Evolutionary conservation across 805 yeast species (phyloP), one percentile per base, ranked within the genome.

Genomic region (Wickerhamomyces xylosicus): DNA sequence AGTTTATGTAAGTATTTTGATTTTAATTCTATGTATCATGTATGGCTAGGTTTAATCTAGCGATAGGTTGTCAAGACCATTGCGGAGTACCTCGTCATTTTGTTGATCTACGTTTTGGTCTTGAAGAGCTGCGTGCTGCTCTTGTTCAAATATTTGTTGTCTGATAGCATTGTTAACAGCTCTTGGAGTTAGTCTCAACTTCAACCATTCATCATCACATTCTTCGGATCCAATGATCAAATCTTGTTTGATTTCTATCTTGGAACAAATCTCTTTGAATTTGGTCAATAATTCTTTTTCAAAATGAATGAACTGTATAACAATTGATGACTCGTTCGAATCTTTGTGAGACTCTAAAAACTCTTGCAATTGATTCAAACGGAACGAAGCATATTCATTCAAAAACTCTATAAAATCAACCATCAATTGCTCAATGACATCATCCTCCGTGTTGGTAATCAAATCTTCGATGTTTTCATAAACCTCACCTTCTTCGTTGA

Each of bases 121-220:
- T n/a, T n/a, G n/a, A n/a, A n/a, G n/a, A n/a, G n/a, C n/a, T n/a
- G n/a, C 25, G 25, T 7, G 25, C 25, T 21, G 25, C 25, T 21
- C 25, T 21, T 15, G 17, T 16, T 28, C 31, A 28, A 11, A 34
- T 8, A n/a, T 3, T 14, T 28, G 40, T 1, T 25, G 15, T 25
- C 46, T 37, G 14, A 32, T 37, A 22, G 39, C 43, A 2, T 32
- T 36, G 11, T 45, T 38, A 2, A 51, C 41, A 1, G 45, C 33
- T 13, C 52, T 46, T 15, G 58, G 56, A 17, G 41, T 34, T 25
- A 47, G 21, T 40, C 57, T 45, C 25, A 44, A 43, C 10, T 45
- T 45, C 8, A 45, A n/a, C 58, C 58, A 44, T 34, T 49, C 44
- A 16, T 44, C 44, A 37, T 43, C 53, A 47, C 49, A 22, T 37